Conservation (phyloP, 1,284 basidiomycete genomes). For the Jaminaea rosea region DNA sequence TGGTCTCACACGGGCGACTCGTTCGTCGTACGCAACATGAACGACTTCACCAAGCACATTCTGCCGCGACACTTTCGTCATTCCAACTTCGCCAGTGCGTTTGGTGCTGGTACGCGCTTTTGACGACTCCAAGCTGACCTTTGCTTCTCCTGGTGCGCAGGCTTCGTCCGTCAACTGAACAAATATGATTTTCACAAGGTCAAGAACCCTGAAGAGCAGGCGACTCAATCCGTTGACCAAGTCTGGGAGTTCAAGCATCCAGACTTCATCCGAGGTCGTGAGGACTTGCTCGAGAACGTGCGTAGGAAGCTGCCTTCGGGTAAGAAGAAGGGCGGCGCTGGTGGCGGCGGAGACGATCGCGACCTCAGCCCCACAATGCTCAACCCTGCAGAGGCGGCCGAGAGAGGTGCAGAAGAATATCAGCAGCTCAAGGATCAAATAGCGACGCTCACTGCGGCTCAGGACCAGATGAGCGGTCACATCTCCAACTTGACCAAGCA, state of each 20-base stretch:
- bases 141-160: too few species aligned
- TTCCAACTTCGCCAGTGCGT: constrained; percentile 92
- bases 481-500: constrained; percentile 62
- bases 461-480: constrained; percentile 39
- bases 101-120: too few species aligned
- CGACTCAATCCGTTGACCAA: constrained; percentile 57
- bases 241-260: constrained; percentile 91
- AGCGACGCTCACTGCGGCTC: constrained; percentile 22
- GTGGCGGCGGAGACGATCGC: constrained; percentile 5
- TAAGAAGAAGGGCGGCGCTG: constrained; percentile 43
- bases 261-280: constrained; percentile 62
- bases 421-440: constrained; percentile 32
- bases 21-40: constrained; percentile 93
- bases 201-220: constrained; percentile 62
- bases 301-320: constrained; percentile 69
- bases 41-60: constrained; percentile 88
- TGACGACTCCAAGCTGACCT: too few species aligned
- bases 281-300: constrained; percentile 82
- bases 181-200: constrained; percentile 98
- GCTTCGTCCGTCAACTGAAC: constrained; percentile 64
- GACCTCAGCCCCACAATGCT: constrained; percentile 23
- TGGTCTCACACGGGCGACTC: constrained; percentile 81
- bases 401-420: constrained; percentile 23
- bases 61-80: constrained; percentile 93
- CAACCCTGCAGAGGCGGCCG: constrained; percentile 10